Percentiles rank a stretch among this genome's conserved stretches.
Conservation (phyloP, 2,329 filamentous ascomycete genomes). For the Penicillium occitanis region DNA sequence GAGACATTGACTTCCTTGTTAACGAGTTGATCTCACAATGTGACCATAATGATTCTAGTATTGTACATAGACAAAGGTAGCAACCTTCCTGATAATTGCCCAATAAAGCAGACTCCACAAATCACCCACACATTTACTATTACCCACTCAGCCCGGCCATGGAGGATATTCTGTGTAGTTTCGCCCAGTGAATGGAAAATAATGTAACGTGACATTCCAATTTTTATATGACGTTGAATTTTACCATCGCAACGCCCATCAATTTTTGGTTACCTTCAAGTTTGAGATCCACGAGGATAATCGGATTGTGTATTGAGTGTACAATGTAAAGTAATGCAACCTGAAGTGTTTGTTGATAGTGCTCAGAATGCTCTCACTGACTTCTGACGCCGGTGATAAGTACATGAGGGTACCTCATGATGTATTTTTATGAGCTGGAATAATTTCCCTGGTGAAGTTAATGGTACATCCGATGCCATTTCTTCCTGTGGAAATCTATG, state of each 20-base stretch:
- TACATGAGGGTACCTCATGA: not conserved
- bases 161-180: not conserved
- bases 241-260: not conserved
- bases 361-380: not conserved
- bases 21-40: not conserved
- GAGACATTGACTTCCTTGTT: not conserved
- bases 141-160: not conserved
- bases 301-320: not conserved
- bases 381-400: not conserved
- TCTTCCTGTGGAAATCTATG: not conserved
- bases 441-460: not conserved
- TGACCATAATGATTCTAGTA: not conserved
- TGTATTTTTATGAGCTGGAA: not conserved
- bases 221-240: not conserved
- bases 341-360: not conserved
- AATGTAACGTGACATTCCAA: conserved; percentile 6
- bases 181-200: not conserved
- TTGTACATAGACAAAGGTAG: not conserved
- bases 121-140: not conserved
- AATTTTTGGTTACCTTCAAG: not conserved
- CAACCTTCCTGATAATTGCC: not conserved
- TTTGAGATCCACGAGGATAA: not conserved
- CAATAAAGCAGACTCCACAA: not conserved
- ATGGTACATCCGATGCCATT: not conserved
- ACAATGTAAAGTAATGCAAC: not conserved